Evolutionary conservation across 2,329 filamentous ascomycete genomes (phyloP), one percentile per base, ranked within the genome.

Genomic region (Venturia carpophila): DNA sequence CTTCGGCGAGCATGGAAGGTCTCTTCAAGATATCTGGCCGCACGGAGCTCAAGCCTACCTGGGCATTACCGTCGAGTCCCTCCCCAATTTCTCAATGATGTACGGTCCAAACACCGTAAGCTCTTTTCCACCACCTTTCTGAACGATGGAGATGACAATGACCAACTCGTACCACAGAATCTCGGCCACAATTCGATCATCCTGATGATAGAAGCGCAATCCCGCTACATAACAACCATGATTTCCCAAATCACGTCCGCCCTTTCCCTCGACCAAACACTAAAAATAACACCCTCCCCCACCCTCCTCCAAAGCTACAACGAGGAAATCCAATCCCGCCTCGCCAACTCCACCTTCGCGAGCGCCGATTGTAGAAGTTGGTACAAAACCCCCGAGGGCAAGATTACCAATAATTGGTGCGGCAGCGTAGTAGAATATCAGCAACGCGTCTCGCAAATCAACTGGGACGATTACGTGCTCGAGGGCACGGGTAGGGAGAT

Each of bases 181-280:
- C 74, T 81, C 64, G 83, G 80, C 0, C 81, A 83, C 70, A 84
- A 83, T 67, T 79, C 76, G 64, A 85, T 85, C 68, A 82, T 85
- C 68, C 75, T 85, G n/a, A 86, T 85, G 83, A 84, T 85, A 67
- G 83, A 86, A 69, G 79, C 82, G 1, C 83, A 86, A 68, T 78
- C 75, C 3, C 77, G 79, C 2, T 85, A 85, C 69, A 78, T 85
- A 65, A 82, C 79, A 66, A 75, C 74, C 0, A 68, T 86, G 43
- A 78, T 86, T 60, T 69, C 70, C 0, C 75, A 79, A 7, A 77
- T 86, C 1, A 75, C 84, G 1, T 71, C 75, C 9, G 81, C 82
- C 0, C 73, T 78, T 15, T 68, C 70, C 19, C 67, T 72, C 0
- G 78, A 79, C 10, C 66, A 73, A n/a, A 71, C 71, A 0, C 71